Percentiles rank a stretch among this genome's conserved stretches.
Conservation (phyloP, 768 basidiomycete species). For the Mycena vulgaris region DNA sequence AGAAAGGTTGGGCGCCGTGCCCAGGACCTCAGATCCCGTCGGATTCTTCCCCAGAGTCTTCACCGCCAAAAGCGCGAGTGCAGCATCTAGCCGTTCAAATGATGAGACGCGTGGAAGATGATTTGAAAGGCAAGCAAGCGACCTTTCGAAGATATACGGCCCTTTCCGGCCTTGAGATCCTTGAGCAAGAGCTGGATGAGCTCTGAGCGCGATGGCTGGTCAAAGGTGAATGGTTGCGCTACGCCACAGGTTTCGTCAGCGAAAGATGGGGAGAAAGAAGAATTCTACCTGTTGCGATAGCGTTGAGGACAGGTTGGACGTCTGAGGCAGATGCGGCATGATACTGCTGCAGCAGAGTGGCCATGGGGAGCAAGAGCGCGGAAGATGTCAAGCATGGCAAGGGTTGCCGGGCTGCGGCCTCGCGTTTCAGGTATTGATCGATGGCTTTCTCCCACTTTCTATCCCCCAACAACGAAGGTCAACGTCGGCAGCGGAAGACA, state of each 20-base stretch:
- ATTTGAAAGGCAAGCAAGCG: no score
- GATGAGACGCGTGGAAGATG: conserved; percentile 72
- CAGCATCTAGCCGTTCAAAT: conserved; percentile 72
- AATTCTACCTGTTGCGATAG: conserved; percentile 25
- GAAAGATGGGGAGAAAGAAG: no score
- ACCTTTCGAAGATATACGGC: no score
- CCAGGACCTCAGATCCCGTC: conserved; percentile 75
- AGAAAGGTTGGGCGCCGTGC: conserved; percentile 68
- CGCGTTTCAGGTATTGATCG: no score
- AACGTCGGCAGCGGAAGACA: no score
- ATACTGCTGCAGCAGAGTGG: conserved; percentile 31
- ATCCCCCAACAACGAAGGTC: no score
- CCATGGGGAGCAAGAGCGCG: conserved; percentile 22
- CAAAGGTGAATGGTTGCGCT: conserved; percentile 61
- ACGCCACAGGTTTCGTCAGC: no score
- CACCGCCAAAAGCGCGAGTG: conserved; percentile 76
- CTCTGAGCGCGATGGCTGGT: conserved; percentile 63
- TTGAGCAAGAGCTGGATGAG: no score
- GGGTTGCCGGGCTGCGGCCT: no score
- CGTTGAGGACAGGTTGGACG: conserved; percentile 18
- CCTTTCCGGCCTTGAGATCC: no score
- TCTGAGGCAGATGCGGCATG: conserved; percentile 21
- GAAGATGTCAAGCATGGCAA: no score
- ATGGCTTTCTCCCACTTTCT: no score
- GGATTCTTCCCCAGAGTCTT: conserved; percentile 83